A percentile compares a stretch with the other conserved stretches of the same genome.
phyloP scores from a whole-genome alignment of 805 yeast genomes.

The Cyberlindnera mrakii region DNA sequence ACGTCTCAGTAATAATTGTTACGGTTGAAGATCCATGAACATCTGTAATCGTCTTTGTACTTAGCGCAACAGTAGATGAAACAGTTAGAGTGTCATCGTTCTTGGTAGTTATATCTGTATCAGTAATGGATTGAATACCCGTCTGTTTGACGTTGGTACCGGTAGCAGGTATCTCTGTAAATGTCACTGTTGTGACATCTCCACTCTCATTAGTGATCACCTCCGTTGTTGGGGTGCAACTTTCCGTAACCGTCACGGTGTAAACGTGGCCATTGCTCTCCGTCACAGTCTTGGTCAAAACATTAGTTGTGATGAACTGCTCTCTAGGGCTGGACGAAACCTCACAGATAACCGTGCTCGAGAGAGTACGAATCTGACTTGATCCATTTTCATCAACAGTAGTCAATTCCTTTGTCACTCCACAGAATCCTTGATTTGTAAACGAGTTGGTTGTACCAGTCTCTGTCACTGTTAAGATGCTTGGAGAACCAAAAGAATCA shows the following conservation, averaged over 20 bases:
- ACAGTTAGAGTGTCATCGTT: neutral
- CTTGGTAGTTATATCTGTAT: neutral
- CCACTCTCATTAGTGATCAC: neutral
- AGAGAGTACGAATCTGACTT: conserved; percentile 2
- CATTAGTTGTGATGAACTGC: conserved; percentile 3
- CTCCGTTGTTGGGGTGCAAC: neutral
- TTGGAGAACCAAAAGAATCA: conserved; percentile 5
- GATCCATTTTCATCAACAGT: conserved; percentile 6
- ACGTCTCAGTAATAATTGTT: neutral
- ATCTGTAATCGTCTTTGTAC: neutral
- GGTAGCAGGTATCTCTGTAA: neutral
- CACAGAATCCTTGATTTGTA: conserved; percentile 12
- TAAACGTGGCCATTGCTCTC: conserved; percentile 6
- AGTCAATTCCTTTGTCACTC: conserved; percentile 6
- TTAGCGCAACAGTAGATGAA: neutral
- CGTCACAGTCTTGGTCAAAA: conserved; percentile 8
- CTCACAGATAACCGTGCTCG: conserved; percentile 10
- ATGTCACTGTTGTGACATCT: neutral
- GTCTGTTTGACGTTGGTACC: neutral
- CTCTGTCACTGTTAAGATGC: conserved; percentile 1
- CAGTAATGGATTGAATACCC: neutral
- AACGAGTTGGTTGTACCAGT: conserved; percentile 10
- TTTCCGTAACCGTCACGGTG: conserved; percentile 4
- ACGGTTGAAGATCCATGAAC: neutral
- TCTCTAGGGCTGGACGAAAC: neutral